A percentile compares a stretch with the other conserved stretches of the same genome.
Conservation (phyloP, 2,329 filamentous ascomycete genomes). For the Penicillium sp. region DNA sequence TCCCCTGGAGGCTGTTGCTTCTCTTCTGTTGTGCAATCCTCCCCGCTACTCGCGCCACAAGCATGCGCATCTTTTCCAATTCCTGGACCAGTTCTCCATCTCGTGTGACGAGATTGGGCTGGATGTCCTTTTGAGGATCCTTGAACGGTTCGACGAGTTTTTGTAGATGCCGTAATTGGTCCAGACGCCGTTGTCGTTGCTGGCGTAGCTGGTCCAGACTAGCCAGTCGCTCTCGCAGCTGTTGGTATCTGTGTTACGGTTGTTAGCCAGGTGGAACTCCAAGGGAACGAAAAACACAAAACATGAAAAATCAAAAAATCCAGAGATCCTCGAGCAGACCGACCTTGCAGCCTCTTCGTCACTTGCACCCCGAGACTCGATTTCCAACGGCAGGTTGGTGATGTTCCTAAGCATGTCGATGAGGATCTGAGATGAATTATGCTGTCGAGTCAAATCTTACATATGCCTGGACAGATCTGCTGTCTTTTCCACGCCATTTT, state of each 20-base stretch:
- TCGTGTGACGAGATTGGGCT: constrained; percentile 52
- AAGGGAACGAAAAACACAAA: constrained; percentile 4
- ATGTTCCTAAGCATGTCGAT: constrained; percentile 33
- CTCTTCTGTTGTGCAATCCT: constrained; percentile 32
- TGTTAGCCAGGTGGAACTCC: constrained; percentile 23
- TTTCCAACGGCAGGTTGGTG: constrained; percentile 35
- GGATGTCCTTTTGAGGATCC: constrained; percentile 48
- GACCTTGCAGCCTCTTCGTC: constrained; percentile 35
- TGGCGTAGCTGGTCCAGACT: constrained; percentile 45
- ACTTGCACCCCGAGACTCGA: constrained; percentile 29
- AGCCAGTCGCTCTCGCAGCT: constrained; percentile 43
- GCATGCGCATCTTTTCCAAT: constrained; percentile 47
- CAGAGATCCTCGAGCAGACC: constrained; percentile 6
- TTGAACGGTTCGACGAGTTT: constrained; percentile 48
- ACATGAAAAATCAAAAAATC: not conserved
- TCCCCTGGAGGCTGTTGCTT: constrained; percentile 13
- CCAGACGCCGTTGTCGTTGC: constrained; percentile 45
- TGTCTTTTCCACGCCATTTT: constrained; percentile 35
- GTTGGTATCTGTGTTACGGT: constrained; percentile 36
- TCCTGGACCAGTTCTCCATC: constrained; percentile 50
- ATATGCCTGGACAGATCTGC: constrained; percentile 38
- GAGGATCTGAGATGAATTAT: not conserved
- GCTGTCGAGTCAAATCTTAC: constrained; percentile 22
- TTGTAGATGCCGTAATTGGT: constrained; percentile 46
- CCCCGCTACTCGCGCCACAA: constrained; percentile 43